Conservation (phyloP, 2,329 filamentous ascomycete genomes). For the Periconia sp. region DNA sequence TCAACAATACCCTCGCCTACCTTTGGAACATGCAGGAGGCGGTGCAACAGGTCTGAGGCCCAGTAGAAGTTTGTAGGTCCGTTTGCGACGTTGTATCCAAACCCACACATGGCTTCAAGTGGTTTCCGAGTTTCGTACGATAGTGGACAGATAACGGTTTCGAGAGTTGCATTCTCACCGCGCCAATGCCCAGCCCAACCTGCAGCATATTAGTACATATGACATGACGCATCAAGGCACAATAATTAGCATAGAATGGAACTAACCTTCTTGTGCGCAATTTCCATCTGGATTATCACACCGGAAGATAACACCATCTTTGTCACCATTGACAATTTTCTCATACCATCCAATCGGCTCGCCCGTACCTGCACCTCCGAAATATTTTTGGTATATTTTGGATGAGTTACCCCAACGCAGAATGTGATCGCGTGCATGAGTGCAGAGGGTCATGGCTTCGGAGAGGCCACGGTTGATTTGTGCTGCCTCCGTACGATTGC, state of each 20-base stretch:
- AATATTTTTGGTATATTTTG: slow-evolving; percentile 69
- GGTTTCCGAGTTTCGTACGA: slow-evolving; percentile 65
- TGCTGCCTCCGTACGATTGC: slow-evolving; percentile 65
- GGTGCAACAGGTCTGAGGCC: slow-evolving; percentile 71
- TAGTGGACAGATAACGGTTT: slow-evolving; percentile 72
- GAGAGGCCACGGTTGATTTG: slow-evolving; percentile 64
- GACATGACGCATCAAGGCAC: background rate
- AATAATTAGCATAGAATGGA: background rate
- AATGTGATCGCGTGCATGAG: slow-evolving; percentile 68
- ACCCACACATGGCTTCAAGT: slow-evolving; percentile 65
- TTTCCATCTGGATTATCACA: slow-evolving; percentile 73
- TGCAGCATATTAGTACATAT: slow-evolving; percentile 33
- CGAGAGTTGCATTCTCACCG: slow-evolving; percentile 66
- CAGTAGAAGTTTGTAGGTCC: slow-evolving; percentile 67
- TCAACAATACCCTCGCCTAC: slow-evolving; percentile 66
- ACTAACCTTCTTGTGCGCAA: slow-evolving; percentile 52
- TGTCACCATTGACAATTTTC: slow-evolving; percentile 64
- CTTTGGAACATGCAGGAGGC: slow-evolving; percentile 66
- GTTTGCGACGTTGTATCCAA: slow-evolving; percentile 67
- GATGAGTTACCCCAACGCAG: slow-evolving; percentile 64
- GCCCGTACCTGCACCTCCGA: slow-evolving; percentile 64
- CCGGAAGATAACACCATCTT: slow-evolving; percentile 64
- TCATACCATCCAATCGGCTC: slow-evolving; percentile 68
- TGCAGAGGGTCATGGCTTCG: slow-evolving; percentile 64
- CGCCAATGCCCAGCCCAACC: slow-evolving; percentile 73